A percentile compares a stretch with the other conserved stretches of the same genome.
Conservation (phyloP, 441 rosid species). For the Brassica balearica region DNA sequence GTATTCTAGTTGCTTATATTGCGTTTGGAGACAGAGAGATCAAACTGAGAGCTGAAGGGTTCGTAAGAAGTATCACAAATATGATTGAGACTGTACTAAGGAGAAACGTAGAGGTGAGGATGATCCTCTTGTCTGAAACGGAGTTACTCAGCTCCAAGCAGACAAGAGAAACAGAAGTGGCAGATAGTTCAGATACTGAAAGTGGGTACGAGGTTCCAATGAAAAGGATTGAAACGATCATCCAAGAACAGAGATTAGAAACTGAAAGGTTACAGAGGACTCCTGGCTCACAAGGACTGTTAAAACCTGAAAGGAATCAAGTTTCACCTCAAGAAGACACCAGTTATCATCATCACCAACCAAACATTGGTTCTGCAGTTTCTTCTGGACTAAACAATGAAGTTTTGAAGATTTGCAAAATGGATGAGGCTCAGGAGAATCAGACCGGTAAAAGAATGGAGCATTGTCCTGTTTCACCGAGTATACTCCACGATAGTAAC, state of each 20-base stretch:
- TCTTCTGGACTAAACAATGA: slow-evolving; percentile 58
- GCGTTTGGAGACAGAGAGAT: slow-evolving; percentile 75
- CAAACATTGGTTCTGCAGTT: slow-evolving; percentile 48
- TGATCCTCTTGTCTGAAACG: slow-evolving; percentile 68
- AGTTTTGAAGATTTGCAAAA: slow-evolving; percentile 60
- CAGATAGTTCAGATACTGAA: slow-evolving; percentile 52
- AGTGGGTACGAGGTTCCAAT: slow-evolving; percentile 63
- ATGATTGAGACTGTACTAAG: slow-evolving; percentile 82
- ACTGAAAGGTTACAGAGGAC: slow-evolving; percentile 85
- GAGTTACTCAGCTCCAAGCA: slow-evolving; percentile 44
- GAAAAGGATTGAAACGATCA: slow-evolving; percentile 91
- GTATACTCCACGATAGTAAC: slow-evolving; percentile 71
- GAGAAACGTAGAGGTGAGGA: slow-evolving; percentile 82
- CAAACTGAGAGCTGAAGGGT: slow-evolving; percentile 89
- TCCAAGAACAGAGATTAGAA: slow-evolving; percentile 89
- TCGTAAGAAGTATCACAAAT: slow-evolving; percentile 92
- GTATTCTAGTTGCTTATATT: slow-evolving; percentile 79
- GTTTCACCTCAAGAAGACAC: slow-evolving; percentile 82
- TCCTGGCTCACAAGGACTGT: slow-evolving; percentile 60
- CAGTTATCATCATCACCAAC: slow-evolving; percentile 52
- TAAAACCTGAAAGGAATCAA: slow-evolving; percentile 90
- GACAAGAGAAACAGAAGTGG: slow-evolving; percentile 43
- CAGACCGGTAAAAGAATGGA: slow-evolving; percentile 56
- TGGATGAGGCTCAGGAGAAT: slow-evolving; percentile 55
- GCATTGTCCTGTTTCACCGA: slow-evolving; percentile 75